Percentiles rank a stretch among this genome's conserved stretches.
phyloP scores from a whole-genome alignment of 768 basidiomycete species.

The Boletus reticulatus region DNA sequence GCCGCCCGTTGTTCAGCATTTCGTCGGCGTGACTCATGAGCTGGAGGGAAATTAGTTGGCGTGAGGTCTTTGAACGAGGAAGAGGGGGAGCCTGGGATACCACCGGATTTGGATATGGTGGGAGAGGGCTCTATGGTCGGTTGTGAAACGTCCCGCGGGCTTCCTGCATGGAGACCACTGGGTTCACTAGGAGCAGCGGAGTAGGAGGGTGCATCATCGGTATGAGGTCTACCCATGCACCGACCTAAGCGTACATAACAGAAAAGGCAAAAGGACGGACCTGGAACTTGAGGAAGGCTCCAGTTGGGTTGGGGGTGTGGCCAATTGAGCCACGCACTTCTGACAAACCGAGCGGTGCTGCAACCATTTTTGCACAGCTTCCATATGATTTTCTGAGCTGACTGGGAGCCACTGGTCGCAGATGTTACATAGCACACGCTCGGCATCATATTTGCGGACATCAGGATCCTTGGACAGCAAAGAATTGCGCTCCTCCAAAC shows the following conservation, averaged over 20 bases:
- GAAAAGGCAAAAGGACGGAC: constrained; percentile 13
- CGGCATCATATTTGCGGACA: constrained; percentile 73
- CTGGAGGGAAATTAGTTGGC: constrained; percentile 53
- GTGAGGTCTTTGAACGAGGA: constrained; percentile 56
- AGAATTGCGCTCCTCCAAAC: constrained; percentile 58
- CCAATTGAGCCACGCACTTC: constrained; percentile 24
- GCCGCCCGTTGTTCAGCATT: constrained; percentile 81
- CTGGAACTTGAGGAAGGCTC: constrained; percentile 26
- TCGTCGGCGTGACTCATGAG: constrained; percentile 64
- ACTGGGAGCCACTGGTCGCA: constrained; percentile 70
- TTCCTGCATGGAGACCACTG: constrained; percentile 20
- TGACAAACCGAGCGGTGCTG: constrained; percentile 59
- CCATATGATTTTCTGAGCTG: constrained; percentile 55
- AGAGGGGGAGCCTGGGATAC: constrained; percentile 28
- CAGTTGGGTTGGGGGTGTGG: constrained; percentile 7
- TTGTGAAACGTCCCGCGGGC: constrained; percentile 18
- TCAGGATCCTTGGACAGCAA: constrained; percentile 63
- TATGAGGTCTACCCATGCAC: constrained; percentile 3
- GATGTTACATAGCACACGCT: constrained; percentile 64
- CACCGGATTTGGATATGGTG: constrained; percentile 12
- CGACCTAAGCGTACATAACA: background rate
- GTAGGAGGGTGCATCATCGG: constrained; percentile 30
- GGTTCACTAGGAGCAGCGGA: constrained; percentile 26
- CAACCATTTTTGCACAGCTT: constrained; percentile 65
- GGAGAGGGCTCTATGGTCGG: constrained; percentile 5